Percentiles rank a stretch among this genome's conserved stretches.
phyloP scores from a whole-genome alignment of 164 flowering plant genomes.

The Dillenia turbinata region DNA sequence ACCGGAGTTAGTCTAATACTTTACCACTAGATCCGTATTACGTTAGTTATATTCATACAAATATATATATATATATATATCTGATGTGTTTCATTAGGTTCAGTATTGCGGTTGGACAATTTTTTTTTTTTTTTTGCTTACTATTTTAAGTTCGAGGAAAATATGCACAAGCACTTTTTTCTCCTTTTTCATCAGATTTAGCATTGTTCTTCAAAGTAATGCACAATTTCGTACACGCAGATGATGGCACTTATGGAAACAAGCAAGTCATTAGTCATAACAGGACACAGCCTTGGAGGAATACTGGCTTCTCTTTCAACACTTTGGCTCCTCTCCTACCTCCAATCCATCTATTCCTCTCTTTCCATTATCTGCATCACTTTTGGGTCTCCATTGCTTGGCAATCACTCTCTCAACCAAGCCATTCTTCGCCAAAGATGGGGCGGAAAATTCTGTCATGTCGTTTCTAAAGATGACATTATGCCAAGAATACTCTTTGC shows the following conservation, averaged over 20 bases:
- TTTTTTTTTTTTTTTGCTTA: too few relatives aligned
- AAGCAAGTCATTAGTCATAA: conserved; percentile 50
- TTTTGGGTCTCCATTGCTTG: conserved; percentile 74
- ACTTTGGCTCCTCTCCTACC: conserved; percentile 52
- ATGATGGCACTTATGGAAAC: conserved; percentile 23
- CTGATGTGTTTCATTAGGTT: too few relatives aligned
- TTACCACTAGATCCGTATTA: too few relatives aligned
- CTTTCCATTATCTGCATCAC: conserved; percentile 57
- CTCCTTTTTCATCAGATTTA: too few relatives aligned
- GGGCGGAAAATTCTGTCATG: conserved; percentile 62
- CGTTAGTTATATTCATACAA: too few relatives aligned
- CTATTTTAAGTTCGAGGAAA: too few relatives aligned
- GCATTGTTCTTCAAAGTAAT: neutral
- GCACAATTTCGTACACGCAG: conserved; percentile 24
- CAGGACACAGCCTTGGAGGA: conserved; percentile 82
- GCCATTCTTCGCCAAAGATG: conserved; percentile 50
- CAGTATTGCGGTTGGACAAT: too few relatives aligned
- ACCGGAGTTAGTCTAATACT: too few relatives aligned
- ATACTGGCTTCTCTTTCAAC: conserved; percentile 59
- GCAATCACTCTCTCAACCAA: conserved; percentile 50
- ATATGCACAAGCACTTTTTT: too few relatives aligned
- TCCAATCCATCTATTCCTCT: conserved; percentile 22
- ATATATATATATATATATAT: too few relatives aligned
- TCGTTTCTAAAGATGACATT: conserved; percentile 50
- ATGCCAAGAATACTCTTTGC: conserved; percentile 63